Percentiles rank a stretch among this genome's conserved stretches.
Conservation (phyloP, 2,329 filamentous ascomycete species). For the Sordariomycetes sp. region DNA sequence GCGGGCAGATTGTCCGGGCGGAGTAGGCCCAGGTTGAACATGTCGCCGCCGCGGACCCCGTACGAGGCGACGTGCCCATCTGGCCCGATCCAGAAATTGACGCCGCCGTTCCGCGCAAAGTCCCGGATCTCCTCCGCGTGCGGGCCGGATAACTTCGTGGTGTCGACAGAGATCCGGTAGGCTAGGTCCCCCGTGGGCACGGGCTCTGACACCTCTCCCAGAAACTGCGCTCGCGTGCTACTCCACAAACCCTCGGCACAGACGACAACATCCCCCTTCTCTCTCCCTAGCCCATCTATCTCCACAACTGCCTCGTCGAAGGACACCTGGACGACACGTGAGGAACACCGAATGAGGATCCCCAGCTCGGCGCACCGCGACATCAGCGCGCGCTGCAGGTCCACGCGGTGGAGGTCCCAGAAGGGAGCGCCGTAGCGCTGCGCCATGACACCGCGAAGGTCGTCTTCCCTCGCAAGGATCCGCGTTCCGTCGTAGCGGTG, state of each 20-base stretch:
- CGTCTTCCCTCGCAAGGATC: constrained; percentile 8
- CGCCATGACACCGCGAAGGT: constrained; percentile 5
- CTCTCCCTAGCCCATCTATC: neutral
- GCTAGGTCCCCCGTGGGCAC: constrained; percentile 43
- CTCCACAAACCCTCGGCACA: constrained; percentile 21
- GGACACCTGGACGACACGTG: neutral
- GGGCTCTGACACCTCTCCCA: constrained; percentile 30
- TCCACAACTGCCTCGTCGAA: neutral
- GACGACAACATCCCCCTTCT: neutral
- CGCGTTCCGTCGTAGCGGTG: constrained; percentile 10
- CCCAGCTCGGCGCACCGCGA: constrained; percentile 25
- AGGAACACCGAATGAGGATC: constrained; percentile 11
- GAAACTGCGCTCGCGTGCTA: constrained; percentile 29
- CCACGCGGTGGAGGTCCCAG: constrained; percentile 37
- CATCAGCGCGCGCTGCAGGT: constrained; percentile 31
- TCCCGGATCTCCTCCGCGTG: constrained; percentile 22
- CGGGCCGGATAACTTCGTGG: constrained; percentile 33
- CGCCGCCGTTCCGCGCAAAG: constrained; percentile 32
- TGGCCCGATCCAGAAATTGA: constrained; percentile 45
- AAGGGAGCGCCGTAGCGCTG: constrained; percentile 19
- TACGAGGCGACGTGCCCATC: constrained; percentile 38
- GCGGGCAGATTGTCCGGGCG: constrained; percentile 31
- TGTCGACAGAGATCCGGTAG: constrained; percentile 39
- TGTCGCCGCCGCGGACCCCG: constrained; percentile 26
- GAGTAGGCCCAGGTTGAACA: constrained; percentile 35